Conservation (phyloP, 306 rosid genomes). For the Prunus davidiana region DNA sequence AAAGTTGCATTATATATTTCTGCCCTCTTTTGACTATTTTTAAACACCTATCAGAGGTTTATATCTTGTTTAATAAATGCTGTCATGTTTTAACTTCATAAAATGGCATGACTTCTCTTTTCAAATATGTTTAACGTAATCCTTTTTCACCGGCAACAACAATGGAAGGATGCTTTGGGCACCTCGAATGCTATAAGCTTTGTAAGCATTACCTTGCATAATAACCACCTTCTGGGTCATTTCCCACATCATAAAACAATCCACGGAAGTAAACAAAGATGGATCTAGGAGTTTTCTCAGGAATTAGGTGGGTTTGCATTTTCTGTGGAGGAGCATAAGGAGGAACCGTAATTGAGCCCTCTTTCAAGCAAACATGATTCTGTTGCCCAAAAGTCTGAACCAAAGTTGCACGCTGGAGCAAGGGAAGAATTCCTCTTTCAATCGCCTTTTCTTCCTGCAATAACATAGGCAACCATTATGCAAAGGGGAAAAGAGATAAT, state of each 20-base stretch:
- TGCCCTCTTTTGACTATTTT: no score
- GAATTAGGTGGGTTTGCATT: conserved; percentile 77
- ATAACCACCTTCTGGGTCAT: conserved; percentile 96
- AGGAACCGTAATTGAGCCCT: conserved; percentile 83
- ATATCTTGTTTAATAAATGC: not conserved
- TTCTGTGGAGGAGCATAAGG: conserved; percentile 96
- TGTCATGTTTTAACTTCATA: not conserved
- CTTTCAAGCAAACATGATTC: conserved; percentile 87
- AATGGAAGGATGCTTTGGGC: not conserved
- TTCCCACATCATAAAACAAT: conserved; percentile 86
- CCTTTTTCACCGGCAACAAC: not conserved
- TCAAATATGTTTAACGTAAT: not conserved
- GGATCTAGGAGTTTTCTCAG: conserved; percentile 78
- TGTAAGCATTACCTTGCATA: conserved; percentile 68
- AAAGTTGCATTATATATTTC: not conserved
- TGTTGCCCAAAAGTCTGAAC: conserved; percentile 91
- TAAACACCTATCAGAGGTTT: not conserved
- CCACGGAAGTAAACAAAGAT: conserved; percentile 91
- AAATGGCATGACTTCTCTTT: not conserved
- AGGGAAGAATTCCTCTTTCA: conserved; percentile 81
- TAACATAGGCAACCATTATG: conserved; percentile 11
- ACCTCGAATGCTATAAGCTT: conserved; percentile 10
- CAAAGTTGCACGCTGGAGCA: conserved; percentile 81
- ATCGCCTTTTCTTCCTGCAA: conserved; percentile 87
- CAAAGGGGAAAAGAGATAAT: not conserved